Conservation (phyloP, 768 basidiomycete genomes). For the Imleria badia region DNA sequence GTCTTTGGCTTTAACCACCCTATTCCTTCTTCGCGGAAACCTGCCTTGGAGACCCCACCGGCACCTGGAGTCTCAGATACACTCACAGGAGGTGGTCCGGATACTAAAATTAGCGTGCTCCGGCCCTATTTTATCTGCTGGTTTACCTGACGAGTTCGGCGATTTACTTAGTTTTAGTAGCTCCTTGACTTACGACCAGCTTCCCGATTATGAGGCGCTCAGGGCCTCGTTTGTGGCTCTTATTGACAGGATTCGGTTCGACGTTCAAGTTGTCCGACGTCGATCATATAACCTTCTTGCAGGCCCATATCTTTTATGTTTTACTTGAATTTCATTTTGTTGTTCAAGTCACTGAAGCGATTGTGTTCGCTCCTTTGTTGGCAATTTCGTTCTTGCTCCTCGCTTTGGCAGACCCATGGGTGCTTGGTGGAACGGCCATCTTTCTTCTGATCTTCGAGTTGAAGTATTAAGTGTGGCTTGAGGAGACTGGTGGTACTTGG, state of each 20-base stretch:
- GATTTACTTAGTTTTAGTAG: background rate
- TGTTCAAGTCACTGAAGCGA: too few species aligned
- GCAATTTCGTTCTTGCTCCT: too few species aligned
- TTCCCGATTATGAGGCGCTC: constrained; percentile 1
- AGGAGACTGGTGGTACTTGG: too few species aligned
- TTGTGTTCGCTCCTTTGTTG: too few species aligned
- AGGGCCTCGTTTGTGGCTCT: background rate
- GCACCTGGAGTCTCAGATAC: background rate
- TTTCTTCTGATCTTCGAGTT: too few species aligned
- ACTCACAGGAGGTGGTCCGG: background rate
- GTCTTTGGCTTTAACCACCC: background rate
- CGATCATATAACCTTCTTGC: too few species aligned
- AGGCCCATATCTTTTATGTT: too few species aligned
- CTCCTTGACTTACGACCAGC: background rate
- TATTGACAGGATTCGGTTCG: background rate
- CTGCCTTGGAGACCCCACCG: constrained; percentile 3
- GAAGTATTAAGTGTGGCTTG: too few species aligned
- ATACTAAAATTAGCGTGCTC: background rate
- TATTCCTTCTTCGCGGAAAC: constrained; percentile 4
- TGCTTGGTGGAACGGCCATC: too few species aligned
- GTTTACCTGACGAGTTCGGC: background rate
- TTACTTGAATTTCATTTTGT: too few species aligned
- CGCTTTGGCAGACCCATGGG: too few species aligned
- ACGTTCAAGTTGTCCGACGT: too few species aligned
- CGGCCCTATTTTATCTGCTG: background rate